Base-by-base conservation (phyloP, 139 green algal genomes). In the Coelastrella sp. region DNA sequence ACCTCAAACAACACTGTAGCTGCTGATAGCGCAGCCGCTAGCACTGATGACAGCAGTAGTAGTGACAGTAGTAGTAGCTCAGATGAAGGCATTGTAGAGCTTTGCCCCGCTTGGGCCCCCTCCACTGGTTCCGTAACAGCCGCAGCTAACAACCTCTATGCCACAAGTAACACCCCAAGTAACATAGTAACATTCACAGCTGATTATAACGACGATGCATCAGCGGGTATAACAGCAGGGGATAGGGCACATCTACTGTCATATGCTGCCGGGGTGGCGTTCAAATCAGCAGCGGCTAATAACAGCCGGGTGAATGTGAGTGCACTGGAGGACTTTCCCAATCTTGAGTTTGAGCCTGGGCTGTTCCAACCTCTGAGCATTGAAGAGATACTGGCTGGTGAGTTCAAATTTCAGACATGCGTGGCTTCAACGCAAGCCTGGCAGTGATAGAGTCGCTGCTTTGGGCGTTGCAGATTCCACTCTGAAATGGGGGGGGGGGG, bases 371-470 rank as follows among this genome's bases (percentile, higher is more conserved):
- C 82, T 8, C 64, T 87, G 2, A 87, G 11, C 16, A 32, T 79
- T 57, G 47, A 61, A 0, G 82, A 87, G 14, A 87, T 87, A 17
- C 10, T 77, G 23, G 64, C 32, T 77, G 82, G 82, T 87, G 65
- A 47, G 82, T 7, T 1, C 58, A 54, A n/a, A 0, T 20, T 20
- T 14, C 59, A 74, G 20, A 5, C 10, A n/a, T n/a, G n/a, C n/a
- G n/a, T n/a, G n/a, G n/a, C n/a, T n/a, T n/a, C n/a, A n/a, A n/a
- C n/a, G 82, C n/a, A n/a, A n/a, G n/a, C n/a, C n/a, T n/a, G n/a
- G n/a, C n/a, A n/a, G n/a, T n/a, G n/a, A n/a, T n/a, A n/a, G n/a
- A n/a, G n/a, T n/a, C n/a, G n/a, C n/a, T n/a, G n/a, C n/a, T n/a
- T n/a, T n/a, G n/a, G n/a, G n/a, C n/a, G n/a, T n/a, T n/a, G n/a